A percentile compares a stretch with the other conserved stretches of the same genome.
Conservation (phyloP, 257 asterid species). For the Salvia rosmarinus region DNA sequence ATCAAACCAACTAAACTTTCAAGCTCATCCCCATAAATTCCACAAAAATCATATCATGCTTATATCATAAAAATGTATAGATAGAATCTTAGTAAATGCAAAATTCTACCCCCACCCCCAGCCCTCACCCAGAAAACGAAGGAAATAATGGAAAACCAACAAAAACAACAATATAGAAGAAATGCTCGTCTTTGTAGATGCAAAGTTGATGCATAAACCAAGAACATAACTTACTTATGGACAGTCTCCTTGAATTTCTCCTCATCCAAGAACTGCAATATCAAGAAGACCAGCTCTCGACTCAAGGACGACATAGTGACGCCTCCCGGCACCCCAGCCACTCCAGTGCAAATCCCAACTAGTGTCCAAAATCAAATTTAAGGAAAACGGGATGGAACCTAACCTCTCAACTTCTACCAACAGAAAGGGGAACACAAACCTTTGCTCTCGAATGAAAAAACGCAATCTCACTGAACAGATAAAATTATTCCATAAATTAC, state of each 20-base stretch:
- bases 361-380: constrained; percentile 35
- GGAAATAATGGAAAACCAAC: neutral
- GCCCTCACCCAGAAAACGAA: neutral
- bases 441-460: constrained; percentile 15
- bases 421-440: constrained; percentile 8
- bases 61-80: neutral
- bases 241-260: constrained; percentile 99
- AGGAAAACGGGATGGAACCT: constrained; percentile 4
- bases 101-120: neutral
- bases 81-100: too few species aligned
- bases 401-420: constrained; percentile 39
- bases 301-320: constrained; percentile 98
- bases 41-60: too few species aligned
- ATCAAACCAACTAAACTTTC: neutral
- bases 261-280: constrained; percentile 96
- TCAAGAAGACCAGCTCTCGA: constrained; percentile 96
- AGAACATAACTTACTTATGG: constrained; percentile 67
- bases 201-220: constrained; percentile 20
- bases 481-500: constrained; percentile 11
- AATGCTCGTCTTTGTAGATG: constrained; percentile 9
- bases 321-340: constrained; percentile 90
- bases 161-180: neutral
- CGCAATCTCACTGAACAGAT: neutral
- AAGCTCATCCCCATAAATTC: constrained; percentile 17
- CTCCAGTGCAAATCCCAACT: constrained; percentile 88